Evolutionary conservation across 2,329 filamentous ascomycete genomes (phyloP), one percentile per base, ranked within the genome.

Genomic region (Tolypocladium guangdongense): DNA sequence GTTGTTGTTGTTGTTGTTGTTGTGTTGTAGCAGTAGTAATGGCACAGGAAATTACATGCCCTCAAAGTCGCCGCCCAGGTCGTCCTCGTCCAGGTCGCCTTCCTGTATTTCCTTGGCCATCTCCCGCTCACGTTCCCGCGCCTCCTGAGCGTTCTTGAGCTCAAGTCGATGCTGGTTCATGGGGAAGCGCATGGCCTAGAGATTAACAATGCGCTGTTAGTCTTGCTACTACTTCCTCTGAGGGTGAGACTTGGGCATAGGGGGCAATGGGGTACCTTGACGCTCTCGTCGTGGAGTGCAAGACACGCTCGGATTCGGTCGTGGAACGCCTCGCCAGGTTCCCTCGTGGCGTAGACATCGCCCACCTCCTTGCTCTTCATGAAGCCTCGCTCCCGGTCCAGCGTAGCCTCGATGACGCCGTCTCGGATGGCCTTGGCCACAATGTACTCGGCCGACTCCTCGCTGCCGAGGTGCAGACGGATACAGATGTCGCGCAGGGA

Each of bases 31-130:
- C 41, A 24, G 48, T 45, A 53, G 49, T 56, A 51, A 51, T 33
- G 36, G 32, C 50, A 52, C 50, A 56, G 43, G 37, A 52, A 49
- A 39, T 59, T 87, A 97, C 78, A 97, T 90, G 63, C 90, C 92
- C 64, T 97, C 93, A 71, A 96, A 97, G 66, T 96, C 92, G 54
- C 90, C 92, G 52, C 89, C 90, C 49, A 95, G 86, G 74, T 97
- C 93, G 65, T 96, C 93, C 64, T 96, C 93, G 63, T 97, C 93
- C 71, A 96, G 80, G 66, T 99, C 93, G 22, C 92, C 93, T 61
- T 97, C 93, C 72, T 96, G 90, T 66, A 99, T 97, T 77, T 99
- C 93, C 79, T 97, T 97, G 58, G 91, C 93, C 78, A 99, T 83
- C 73, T 99, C 93, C 20, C 93, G 82, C 77, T 99, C 93, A 22